A percentile compares a stretch with the other conserved stretches of the same genome.
These are phyloP conservation scores for Hypoxylon sp. DNA, from an alignment of 2,329 filamentous ascomycete genomes.

Conservation along the genomic window DNA sequence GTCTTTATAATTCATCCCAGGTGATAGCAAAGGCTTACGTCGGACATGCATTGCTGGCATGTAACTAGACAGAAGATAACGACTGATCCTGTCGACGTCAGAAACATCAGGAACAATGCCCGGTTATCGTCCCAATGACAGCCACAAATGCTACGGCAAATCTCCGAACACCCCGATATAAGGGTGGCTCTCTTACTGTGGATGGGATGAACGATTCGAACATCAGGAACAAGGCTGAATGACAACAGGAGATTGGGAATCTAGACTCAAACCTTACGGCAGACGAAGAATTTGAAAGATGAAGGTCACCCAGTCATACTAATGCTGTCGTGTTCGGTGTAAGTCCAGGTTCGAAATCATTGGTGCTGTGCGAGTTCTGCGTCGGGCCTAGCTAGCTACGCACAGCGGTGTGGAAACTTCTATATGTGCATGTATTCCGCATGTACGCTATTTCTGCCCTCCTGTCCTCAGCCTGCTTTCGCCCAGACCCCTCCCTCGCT, in stretches of 20 bases:
- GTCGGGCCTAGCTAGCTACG: conserved; percentile 33
- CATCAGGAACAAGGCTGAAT: conserved; percentile 18
- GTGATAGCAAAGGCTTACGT: conserved; percentile 10
- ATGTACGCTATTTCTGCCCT: conserved; percentile 15
- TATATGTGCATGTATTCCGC: conserved; percentile 14
- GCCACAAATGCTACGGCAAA: conserved; percentile 22
- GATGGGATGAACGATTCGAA: conserved; percentile 17
- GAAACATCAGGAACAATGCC: conserved; percentile 21
- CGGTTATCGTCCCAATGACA: conserved; percentile 15
- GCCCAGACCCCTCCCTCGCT: conserved; percentile 28
- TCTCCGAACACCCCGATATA: conserved; percentile 30
- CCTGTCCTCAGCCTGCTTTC: conserved; percentile 18
- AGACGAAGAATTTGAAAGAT: conserved; percentile 21
- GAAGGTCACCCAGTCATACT: conserved; percentile 36
- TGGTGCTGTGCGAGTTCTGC: conserved; percentile 37
- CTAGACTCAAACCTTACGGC: conserved; percentile 17
- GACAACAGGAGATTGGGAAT: conserved; percentile 11
- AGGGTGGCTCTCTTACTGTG: conserved; percentile 17
- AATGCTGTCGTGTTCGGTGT: conserved; percentile 49
- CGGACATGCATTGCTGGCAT: conserved; percentile 21
- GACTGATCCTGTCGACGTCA: conserved; percentile 11
- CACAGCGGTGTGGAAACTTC: conserved; percentile 40
- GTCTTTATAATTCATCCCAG: conserved; percentile 10
- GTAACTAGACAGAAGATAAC: conserved; percentile 18
- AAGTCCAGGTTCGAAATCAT: conserved; percentile 40